Conservation (phyloP, 768 basidiomycete species). For the Exidia glandulosa region DNA sequence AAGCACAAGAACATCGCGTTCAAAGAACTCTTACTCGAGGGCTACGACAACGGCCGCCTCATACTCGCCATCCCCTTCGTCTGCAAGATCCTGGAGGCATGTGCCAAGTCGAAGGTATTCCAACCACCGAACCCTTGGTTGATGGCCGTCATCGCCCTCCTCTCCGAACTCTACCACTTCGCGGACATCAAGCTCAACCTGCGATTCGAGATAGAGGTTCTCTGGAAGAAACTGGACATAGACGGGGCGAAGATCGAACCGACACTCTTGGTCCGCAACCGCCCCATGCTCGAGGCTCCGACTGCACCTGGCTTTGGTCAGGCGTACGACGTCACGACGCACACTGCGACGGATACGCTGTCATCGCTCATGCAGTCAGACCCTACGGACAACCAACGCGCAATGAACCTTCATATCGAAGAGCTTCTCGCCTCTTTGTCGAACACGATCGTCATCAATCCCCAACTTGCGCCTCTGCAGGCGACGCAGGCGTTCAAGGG, state of each 20-base stretch:
- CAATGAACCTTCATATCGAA: slow-evolving; percentile 70
- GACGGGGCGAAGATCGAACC: slow-evolving; percentile 79
- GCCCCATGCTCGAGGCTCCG: slow-evolving; percentile 56
- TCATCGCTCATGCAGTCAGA: slow-evolving; percentile 17
- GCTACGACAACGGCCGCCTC: slow-evolving; percentile 82
- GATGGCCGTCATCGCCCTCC: slow-evolving; percentile 85
- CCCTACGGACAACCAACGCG: slow-evolving; percentile 55
- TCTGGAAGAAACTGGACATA: slow-evolving; percentile 86
- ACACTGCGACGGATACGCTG: slow-evolving; percentile 2
- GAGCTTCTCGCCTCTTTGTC: slow-evolving; percentile 61
- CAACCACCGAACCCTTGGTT: slow-evolving; percentile 97
- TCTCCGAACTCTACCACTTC: slow-evolving; percentile 94
- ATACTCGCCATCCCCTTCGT: slow-evolving; percentile 96
- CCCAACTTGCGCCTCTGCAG: slow-evolving; percentile 63
- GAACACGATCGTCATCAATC: slow-evolving; percentile 63
- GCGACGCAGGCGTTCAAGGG: slow-evolving; percentile 80
- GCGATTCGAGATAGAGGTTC: slow-evolving; percentile 96
- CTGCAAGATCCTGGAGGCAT: slow-evolving; percentile 91
- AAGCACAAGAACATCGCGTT: slow-evolving; percentile 88
- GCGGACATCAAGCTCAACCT: slow-evolving; percentile 92
- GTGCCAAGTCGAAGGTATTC: slow-evolving; percentile 84
- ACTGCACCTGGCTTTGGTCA: slow-evolving; percentile 68
- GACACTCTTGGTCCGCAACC: slow-evolving; percentile 68
- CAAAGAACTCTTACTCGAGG: slow-evolving; percentile 95
- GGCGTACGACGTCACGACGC: slow-evolving; percentile 52